Percentiles rank a stretch among this genome's conserved stretches.
phyloP scores from a whole-genome alignment of 2,329 filamentous ascomycete genomes.

The Fusarium protoensiforme region DNA sequence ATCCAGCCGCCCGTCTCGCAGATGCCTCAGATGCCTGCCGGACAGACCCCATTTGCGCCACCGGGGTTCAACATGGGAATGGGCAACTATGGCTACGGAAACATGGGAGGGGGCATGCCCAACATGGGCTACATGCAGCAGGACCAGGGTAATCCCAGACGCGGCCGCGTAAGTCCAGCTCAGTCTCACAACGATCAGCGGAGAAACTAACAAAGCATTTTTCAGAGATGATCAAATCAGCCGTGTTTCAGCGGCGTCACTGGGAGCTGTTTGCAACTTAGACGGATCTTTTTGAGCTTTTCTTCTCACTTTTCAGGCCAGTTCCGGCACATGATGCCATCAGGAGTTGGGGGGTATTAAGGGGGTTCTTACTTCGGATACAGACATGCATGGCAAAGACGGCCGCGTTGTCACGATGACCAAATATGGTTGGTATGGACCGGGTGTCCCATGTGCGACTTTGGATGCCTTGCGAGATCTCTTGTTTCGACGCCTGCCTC shows the following conservation, averaged over 20 bases:
- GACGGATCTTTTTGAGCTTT: slow-evolving; percentile 32
- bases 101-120: slow-evolving; percentile 56
- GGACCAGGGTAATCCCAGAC: slow-evolving; percentile 65
- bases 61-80: slow-evolving; percentile 63
- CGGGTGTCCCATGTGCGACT: slow-evolving; percentile 21
- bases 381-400: slow-evolving; percentile 27
- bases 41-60: slow-evolving; percentile 59
- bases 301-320: slow-evolving; percentile 32
- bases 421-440: slow-evolving; percentile 12
- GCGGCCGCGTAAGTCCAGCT: slow-evolving; percentile 65
- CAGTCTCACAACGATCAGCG: slow-evolving; percentile 19
- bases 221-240: slow-evolving; percentile 43
- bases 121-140: slow-evolving; percentile 64
- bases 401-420: slow-evolving; percentile 26
- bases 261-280: slow-evolving; percentile 20
- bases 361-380: slow-evolving; percentile 30
- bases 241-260: slow-evolving; percentile 15
- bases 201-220: slow-evolving; percentile 39
- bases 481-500: slow-evolving; percentile 33
- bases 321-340: slow-evolving; percentile 35
- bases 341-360: slow-evolving; percentile 36
- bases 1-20: slow-evolving; percentile 60
- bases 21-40: slow-evolving; percentile 55
- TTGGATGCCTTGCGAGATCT: slow-evolving; percentile 35
- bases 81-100: slow-evolving; percentile 58